phyloP scores from a whole-genome alignment of 2,329 filamentous ascomycete genomes.

The Westerdykella aurantiaca region DNA sequence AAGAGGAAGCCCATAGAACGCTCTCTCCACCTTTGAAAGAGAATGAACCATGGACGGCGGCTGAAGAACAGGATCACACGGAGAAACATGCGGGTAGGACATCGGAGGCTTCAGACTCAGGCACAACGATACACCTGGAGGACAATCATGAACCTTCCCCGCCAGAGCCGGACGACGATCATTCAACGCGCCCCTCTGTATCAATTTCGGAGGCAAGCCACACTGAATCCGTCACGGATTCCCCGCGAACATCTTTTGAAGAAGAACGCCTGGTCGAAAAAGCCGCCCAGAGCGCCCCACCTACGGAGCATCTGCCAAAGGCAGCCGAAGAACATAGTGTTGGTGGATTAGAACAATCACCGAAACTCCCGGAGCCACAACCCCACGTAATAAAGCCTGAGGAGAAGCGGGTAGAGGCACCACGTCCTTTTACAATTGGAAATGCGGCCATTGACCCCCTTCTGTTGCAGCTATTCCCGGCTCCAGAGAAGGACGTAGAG shows the following conservation, averaged over 20 bases:
- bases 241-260: conserved; percentile 35
- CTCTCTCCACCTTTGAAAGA: neutral
- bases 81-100: conserved; percentile 13
- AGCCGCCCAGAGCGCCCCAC: neutral
- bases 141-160: conserved; percentile 2
- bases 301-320: neutral
- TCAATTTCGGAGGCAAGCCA: conserved; percentile 35
- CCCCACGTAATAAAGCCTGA: neutral
- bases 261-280: conserved; percentile 17
- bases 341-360: neutral
- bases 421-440: neutral
- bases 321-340: neutral
- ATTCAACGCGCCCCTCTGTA: conserved; percentile 31
- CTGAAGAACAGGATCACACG: neutral
- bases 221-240: conserved; percentile 24
- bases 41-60: too few relatives aligned
- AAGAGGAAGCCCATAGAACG: conserved; percentile 1
- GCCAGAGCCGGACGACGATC: conserved; percentile 18
- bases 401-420: neutral
- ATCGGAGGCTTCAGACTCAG: conserved; percentile 28
- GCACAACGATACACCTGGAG: conserved; percentile 26
- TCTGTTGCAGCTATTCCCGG: conserved; percentile 25
- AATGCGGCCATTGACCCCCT: conserved; percentile 6
- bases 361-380: neutral
- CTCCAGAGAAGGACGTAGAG: conserved; percentile 2